These are phyloP conservation scores for Aspergillus ochraceus DNA, from an alignment of 2,329 filamentous ascomycete genomes.

Conservation along the genomic window DNA sequence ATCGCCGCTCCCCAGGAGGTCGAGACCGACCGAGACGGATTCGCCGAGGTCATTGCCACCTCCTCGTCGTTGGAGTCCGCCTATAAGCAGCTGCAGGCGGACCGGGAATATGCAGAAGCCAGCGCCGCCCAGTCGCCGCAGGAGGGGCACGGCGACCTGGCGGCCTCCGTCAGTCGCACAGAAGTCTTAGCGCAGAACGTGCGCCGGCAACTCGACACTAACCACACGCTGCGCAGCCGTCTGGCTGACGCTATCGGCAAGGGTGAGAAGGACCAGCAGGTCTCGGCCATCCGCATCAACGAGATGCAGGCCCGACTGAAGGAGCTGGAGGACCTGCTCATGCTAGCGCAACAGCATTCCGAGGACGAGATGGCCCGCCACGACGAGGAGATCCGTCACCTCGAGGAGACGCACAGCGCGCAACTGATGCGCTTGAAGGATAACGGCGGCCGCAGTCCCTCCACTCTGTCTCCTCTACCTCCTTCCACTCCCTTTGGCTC, in stretches of 20 bases:
- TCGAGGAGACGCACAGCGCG: conserved; percentile 74
- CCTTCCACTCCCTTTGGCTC: conserved; percentile 61
- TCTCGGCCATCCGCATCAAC: conserved; percentile 79
- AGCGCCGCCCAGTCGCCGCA: conserved; percentile 73
- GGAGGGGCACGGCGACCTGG: conserved; percentile 65
- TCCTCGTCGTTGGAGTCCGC: conserved; percentile 72
- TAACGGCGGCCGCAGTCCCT: conserved; percentile 46
- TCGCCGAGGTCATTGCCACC: conserved; percentile 54
- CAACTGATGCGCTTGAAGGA: conserved; percentile 73
- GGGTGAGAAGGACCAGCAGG: conserved; percentile 79
- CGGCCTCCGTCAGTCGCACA: conserved; percentile 71
- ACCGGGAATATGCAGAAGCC: conserved; percentile 66
- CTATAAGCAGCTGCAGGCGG: conserved; percentile 70
- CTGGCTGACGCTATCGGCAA: conserved; percentile 77
- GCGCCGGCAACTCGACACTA: conserved; percentile 74
- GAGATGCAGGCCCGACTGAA: conserved; percentile 79
- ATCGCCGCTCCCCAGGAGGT: conserved; percentile 68
- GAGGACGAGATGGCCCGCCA: conserved; percentile 81
- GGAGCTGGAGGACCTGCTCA: conserved; percentile 77
- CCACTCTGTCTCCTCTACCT: conserved; percentile 56
- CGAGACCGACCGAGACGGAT: conserved; percentile 45
- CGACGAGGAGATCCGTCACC: conserved; percentile 75
- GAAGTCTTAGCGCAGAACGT: conserved; percentile 79
- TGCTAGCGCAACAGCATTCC: conserved; percentile 78
- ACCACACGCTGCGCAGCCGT: conserved; percentile 71